Percentiles rank a stretch among this genome's conserved stretches.
phyloP scores from a whole-genome alignment of 2,329 filamentous ascomycete species.

The Trichothecium roseum region DNA sequence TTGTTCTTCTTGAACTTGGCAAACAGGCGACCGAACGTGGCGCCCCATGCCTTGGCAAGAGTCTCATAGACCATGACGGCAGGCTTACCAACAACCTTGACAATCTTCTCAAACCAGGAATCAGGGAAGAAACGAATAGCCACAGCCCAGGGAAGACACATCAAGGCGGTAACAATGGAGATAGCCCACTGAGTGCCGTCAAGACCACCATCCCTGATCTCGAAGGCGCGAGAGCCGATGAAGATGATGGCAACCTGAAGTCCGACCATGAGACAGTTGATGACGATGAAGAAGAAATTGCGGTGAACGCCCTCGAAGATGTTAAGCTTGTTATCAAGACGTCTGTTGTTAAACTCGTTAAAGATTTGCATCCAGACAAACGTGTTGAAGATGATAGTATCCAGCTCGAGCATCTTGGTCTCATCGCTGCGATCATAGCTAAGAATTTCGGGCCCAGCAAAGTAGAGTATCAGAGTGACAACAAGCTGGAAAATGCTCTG shows the following conservation, averaged over 20 bases:
- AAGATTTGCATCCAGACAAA: conserved; percentile 64
- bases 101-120: conserved; percentile 17
- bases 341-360: conserved; percentile 54
- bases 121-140: conserved; percentile 40
- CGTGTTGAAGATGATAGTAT: conserved; percentile 54
- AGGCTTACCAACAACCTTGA: neutral
- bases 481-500: conserved; percentile 68
- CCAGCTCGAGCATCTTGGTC: conserved; percentile 22
- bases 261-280: conserved; percentile 46
- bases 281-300: conserved; percentile 47
- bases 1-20: too few relatives aligned
- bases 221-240: conserved; percentile 43
- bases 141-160: conserved; percentile 40
- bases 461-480: conserved; percentile 63
- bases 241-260: conserved; percentile 48
- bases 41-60: neutral
- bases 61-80: neutral
- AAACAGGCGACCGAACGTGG: too few relatives aligned
- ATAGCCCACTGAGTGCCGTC: conserved; percentile 44
- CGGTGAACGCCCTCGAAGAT: conserved; percentile 46
- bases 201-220: conserved; percentile 24
- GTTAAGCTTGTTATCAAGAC: conserved; percentile 52
- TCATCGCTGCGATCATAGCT: conserved; percentile 24
- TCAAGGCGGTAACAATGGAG: conserved; percentile 33
- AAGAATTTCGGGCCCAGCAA: conserved; percentile 39